Evolutionary conservation across 371 early-diverging fungal genomes (phyloP).

Genomic region (Mucor racemosus): DNA sequence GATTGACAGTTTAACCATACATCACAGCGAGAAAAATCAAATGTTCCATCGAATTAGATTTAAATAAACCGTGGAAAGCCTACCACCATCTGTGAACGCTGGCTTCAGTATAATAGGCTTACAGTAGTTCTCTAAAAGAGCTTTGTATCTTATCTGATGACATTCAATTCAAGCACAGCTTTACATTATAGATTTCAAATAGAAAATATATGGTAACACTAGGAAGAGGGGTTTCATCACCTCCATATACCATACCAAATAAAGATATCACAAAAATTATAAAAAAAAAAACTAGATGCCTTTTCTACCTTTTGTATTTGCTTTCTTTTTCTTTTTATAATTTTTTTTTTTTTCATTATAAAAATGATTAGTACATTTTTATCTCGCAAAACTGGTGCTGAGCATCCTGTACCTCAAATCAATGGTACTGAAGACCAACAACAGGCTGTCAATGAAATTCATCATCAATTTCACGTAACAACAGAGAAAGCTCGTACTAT

Average conservation of each 20-base stretch:
- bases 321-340: background rate
- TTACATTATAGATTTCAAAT: too few species aligned
- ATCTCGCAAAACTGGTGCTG: background rate
- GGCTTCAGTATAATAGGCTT: too few species aligned
- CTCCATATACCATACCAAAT: background rate
- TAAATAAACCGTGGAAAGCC: too few species aligned
- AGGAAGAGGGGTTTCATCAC: background rate
- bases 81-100: too few species aligned
- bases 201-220: background rate
- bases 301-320: background rate
- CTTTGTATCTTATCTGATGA: too few species aligned
- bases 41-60: too few species aligned
- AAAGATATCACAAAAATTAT: background rate
- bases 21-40: too few species aligned
- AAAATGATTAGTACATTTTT: constrained; percentile 9
- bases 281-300: background rate
- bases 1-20: too few species aligned
- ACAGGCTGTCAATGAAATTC: constrained; percentile 6
- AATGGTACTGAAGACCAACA: constrained; percentile 22
- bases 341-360: background rate
- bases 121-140: too few species aligned
- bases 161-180: too few species aligned
- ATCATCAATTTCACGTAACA: constrained; percentile 18
- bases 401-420: constrained; percentile 10
- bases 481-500: constrained; percentile 37